A percentile compares a stretch with the other conserved stretches of the same genome.
Evolutionary conservation across 768 basidiomycete genomes (phyloP).

Genomic region (Kwoniella bestiolae): DNA sequence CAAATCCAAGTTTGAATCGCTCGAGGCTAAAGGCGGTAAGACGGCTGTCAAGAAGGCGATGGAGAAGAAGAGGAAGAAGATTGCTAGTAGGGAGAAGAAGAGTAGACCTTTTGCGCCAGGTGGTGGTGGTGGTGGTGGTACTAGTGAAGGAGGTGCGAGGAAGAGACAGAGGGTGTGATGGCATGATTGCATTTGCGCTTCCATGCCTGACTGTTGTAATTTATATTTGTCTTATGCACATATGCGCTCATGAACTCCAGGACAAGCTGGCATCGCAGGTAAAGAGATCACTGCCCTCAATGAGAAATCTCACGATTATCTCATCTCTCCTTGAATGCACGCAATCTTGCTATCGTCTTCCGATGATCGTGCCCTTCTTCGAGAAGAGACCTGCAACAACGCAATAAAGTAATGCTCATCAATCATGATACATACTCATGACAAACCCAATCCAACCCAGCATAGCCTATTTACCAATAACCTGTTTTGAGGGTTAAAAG

Average conservation of each 20-base stretch:
- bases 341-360: too few species aligned
- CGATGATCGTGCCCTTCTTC: too few species aligned
- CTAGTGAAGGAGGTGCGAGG: slow-evolving; percentile 12
- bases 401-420: not conserved
- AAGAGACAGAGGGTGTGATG: slow-evolving; percentile 16
- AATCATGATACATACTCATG: slow-evolving; percentile 15
- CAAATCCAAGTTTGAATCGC: slow-evolving; percentile 76
- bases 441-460: not conserved
- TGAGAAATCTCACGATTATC: too few species aligned
- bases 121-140: slow-evolving; percentile 26
- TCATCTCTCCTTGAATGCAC: too few species aligned
- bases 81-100: slow-evolving; percentile 85
- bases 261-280: too few species aligned
- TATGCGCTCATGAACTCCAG: too few species aligned
- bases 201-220: too few species aligned
- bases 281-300: too few species aligned
- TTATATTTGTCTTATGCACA: too few species aligned
- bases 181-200: not conserved
- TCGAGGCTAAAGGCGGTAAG: slow-evolving; percentile 76
- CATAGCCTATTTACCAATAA: slow-evolving; percentile 44
- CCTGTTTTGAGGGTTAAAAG: not conserved
- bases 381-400: too few species aligned
- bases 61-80: slow-evolving; percentile 85
- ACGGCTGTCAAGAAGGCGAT: slow-evolving; percentile 82
- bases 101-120: slow-evolving; percentile 68